Conservation (phyloP, 2,329 filamentous ascomycete genomes). For the Microdochium paspali region DNA sequence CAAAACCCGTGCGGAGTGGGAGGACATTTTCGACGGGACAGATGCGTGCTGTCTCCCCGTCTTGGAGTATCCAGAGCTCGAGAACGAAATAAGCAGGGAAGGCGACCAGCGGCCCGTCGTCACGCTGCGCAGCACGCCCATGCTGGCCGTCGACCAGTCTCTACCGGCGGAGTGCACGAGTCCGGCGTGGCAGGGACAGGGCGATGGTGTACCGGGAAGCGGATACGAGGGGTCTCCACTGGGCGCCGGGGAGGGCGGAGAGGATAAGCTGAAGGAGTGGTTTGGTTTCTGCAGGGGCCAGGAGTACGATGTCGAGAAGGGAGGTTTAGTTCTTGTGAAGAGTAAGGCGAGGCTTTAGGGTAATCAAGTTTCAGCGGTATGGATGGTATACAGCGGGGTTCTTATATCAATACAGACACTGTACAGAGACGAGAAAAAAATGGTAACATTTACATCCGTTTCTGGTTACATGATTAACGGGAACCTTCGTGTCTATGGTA, state of each 20-base stretch:
- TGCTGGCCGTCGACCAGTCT: slow-evolving; percentile 50
- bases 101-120: slow-evolving; percentile 65
- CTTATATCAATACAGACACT: too few relatives aligned
- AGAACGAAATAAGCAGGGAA: slow-evolving; percentile 38
- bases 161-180: slow-evolving; percentile 26
- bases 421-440: too few relatives aligned
- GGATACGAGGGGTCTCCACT: slow-evolving; percentile 58
- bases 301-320: slow-evolving; percentile 59
- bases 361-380: neutral
- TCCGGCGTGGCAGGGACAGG: slow-evolving; percentile 46
- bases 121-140: slow-evolving; percentile 60
- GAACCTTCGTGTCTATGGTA: too few relatives aligned
- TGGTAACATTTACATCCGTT: too few relatives aligned
- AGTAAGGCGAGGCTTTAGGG: slow-evolving; percentile 31
- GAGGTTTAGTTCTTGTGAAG: slow-evolving; percentile 44
- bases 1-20: slow-evolving; percentile 73
- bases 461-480: too few relatives aligned
- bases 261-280: slow-evolving; percentile 62
- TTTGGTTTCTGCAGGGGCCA: slow-evolving; percentile 64
- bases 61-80: slow-evolving; percentile 63
- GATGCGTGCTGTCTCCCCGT: slow-evolving; percentile 93
- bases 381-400: too few relatives aligned
- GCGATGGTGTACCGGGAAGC: slow-evolving; percentile 51
- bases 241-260: slow-evolving; percentile 60
- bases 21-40: slow-evolving; percentile 74